Evolutionary conservation across 2,329 filamentous ascomycete species (phyloP).

Genomic region (Botrytis squamosa): DNA sequence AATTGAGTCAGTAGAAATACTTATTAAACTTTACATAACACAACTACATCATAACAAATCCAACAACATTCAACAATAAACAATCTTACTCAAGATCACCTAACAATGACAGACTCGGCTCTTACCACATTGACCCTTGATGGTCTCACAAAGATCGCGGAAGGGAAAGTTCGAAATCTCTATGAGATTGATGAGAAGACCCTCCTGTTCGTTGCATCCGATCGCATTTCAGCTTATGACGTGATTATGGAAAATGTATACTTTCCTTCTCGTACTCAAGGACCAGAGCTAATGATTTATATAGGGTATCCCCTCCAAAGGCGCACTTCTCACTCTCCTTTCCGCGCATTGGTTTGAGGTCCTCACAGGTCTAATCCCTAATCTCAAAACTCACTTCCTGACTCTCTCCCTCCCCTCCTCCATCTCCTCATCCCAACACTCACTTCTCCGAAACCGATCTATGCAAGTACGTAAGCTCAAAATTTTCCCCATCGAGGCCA

Average conservation of each 20-base stretch:
- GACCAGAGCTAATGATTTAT: slow-evolving; percentile 32
- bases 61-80: neutral
- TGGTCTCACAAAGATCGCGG: slow-evolving; percentile 18
- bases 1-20: neutral
- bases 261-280: slow-evolving; percentile 41
- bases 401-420: slow-evolving; percentile 54
- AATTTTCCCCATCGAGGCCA: slow-evolving; percentile 67
- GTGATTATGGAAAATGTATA: slow-evolving; percentile 78
- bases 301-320: slow-evolving; percentile 68
- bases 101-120: slow-evolving; percentile 13
- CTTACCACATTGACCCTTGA: slow-evolving; percentile 10
- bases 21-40: neutral
- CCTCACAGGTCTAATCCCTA: slow-evolving; percentile 54
- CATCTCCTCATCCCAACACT: slow-evolving; percentile 45
- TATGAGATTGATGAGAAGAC: slow-evolving; percentile 69
- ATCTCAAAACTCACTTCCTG: slow-evolving; percentile 62
- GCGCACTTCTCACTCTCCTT: slow-evolving; percentile 64
- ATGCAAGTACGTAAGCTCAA: slow-evolving; percentile 66
- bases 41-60: neutral
- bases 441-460: slow-evolving; percentile 51
- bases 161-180: slow-evolving; percentile 75
- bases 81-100: neutral
- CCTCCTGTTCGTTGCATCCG: slow-evolving; percentile 80
- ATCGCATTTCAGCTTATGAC: slow-evolving; percentile 95
- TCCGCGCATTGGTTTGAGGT: slow-evolving; percentile 68